phyloP scores from a whole-genome alignment of 1,284 basidiomycete species.

The Malassezia yamatoensis region DNA sequence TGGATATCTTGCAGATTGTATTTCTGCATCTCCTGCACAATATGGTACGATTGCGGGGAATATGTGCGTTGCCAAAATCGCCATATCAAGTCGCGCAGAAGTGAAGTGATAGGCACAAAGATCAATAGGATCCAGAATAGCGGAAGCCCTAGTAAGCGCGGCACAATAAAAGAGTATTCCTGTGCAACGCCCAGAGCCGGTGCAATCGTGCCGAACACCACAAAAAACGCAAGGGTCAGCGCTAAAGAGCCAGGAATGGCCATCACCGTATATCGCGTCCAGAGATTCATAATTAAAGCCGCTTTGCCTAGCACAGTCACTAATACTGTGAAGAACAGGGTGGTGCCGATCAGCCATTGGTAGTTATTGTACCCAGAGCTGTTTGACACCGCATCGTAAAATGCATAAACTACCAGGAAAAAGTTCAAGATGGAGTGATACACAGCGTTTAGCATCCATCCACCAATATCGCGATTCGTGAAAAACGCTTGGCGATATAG shows the following conservation, averaged over 20 bases:
- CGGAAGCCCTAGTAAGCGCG: constrained; percentile 71
- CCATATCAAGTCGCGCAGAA: constrained; percentile 62
- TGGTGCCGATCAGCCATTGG: constrained; percentile 97
- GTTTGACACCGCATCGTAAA: constrained; percentile 67
- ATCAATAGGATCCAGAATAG: constrained; percentile 84
- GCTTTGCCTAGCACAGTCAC: constrained; percentile 95
- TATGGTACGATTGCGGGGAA: constrained; percentile 79
- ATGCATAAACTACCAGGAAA: constrained; percentile 76
- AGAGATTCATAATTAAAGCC: constrained; percentile 91
- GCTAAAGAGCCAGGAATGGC: constrained; percentile 76
- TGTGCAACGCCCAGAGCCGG: constrained; percentile 74
- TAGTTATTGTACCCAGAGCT: constrained; percentile 70
- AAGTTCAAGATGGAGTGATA: constrained; percentile 67
- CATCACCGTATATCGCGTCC: constrained; percentile 96
- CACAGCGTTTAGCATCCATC: constrained; percentile 87
- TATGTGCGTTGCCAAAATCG: constrained; percentile 61
- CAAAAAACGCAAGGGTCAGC: constrained; percentile 87
- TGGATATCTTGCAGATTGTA: constrained; percentile 96
- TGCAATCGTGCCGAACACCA: constrained; percentile 76
- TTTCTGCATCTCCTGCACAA: constrained; percentile 81
- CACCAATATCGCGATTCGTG: constrained; percentile 58
- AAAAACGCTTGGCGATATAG: constrained; percentile 57
- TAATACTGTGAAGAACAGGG: constrained; percentile 79
- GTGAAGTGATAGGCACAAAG: constrained; percentile 74
- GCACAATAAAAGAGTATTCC: constrained; percentile 65